Base-by-base conservation (phyloP, 2,329 filamentous ascomycete species). In the Diplodia mutila region DNA sequence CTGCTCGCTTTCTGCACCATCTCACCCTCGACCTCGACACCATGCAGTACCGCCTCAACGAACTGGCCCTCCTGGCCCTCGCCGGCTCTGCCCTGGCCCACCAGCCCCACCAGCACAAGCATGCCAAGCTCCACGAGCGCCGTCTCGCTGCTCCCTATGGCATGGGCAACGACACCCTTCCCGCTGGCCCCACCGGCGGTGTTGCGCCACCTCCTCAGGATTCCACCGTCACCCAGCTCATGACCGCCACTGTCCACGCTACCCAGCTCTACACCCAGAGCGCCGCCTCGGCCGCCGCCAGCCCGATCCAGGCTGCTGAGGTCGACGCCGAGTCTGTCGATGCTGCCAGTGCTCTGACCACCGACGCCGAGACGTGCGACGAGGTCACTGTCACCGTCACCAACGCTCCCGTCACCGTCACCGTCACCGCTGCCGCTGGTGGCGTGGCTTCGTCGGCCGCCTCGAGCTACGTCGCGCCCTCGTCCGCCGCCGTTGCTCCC, bases 61-160 rank as follows among this genome's bases (percentile, higher is more conserved):
- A 79, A 71, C 72, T 83, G 71, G 77, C 76, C 69, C 74, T 83
- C 69, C 73, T 83, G 78, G 79, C 80, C 61, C 75, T 84, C 69
- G 76, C 77, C 69, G 57, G 51, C 25, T 76, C 77, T 67, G 80
- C 76, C 68, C 74, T 80, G 23, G 80, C 80, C 73, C 39, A 74
- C 73, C 54, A 70, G 67, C 57, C 77, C 73, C 55, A 66, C 76
- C 67, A 74, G 75, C 71, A 69, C 57, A 61, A 66, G 64, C 67
- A 69, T 25, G 48, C 49, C 27, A 67, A 54, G 57, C 53, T 67
- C 49, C 66, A 67, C 37, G 66, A 67, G 49, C 66, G 66, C 66
- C 66, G 59, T 42, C 46, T 67, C 14, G 55, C 54, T 18, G 55
- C 49, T 67, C 71, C 74, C 48, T 75, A 75, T 65, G 69, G 70